These are phyloP conservation scores for Taphrina pruni DNA, from an alignment of 1,139 yeast genomes.

Conservation along the genomic window DNA sequence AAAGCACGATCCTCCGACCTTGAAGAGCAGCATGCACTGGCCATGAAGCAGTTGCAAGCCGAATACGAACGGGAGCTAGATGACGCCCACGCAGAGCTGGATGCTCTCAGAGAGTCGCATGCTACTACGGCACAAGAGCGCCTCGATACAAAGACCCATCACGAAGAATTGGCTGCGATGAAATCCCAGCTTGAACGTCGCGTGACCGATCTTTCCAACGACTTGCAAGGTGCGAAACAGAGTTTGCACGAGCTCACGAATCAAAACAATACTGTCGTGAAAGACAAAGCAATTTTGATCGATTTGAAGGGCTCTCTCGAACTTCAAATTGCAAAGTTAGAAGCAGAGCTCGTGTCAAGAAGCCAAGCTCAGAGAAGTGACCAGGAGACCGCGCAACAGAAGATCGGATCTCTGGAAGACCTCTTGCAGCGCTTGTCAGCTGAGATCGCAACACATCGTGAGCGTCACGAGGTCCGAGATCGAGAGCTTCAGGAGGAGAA, in stretches of 20 bases:
- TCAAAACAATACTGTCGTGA: neutral
- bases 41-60: conserved; percentile 37
- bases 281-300: neutral
- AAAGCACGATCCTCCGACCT: conserved; percentile 1
- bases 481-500: conserved; percentile 1
- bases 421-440: conserved; percentile 3
- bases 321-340: neutral
- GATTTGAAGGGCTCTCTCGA: conserved; percentile 7
- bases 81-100: conserved; percentile 33
- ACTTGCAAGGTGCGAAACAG: neutral
- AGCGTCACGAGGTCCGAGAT: neutral
- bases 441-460: conserved; percentile 7
- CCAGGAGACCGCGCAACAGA: conserved; percentile 2
- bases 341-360: conserved; percentile 2
- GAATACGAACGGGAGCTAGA: conserved; percentile 32
- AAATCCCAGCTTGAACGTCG: neutral
- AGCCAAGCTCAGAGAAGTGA: neutral
- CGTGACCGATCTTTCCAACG: neutral
- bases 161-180: neutral
- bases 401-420: neutral
- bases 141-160: neutral
- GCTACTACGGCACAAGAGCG: neutral
- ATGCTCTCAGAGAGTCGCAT: neutral
- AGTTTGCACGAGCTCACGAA: neutral
- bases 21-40: conserved; percentile 32